Evolutionary conservation across 345 rosid species (phyloP), one percentile per base, ranked within the genome.

Genomic region (Erucastrum elatum): DNA sequence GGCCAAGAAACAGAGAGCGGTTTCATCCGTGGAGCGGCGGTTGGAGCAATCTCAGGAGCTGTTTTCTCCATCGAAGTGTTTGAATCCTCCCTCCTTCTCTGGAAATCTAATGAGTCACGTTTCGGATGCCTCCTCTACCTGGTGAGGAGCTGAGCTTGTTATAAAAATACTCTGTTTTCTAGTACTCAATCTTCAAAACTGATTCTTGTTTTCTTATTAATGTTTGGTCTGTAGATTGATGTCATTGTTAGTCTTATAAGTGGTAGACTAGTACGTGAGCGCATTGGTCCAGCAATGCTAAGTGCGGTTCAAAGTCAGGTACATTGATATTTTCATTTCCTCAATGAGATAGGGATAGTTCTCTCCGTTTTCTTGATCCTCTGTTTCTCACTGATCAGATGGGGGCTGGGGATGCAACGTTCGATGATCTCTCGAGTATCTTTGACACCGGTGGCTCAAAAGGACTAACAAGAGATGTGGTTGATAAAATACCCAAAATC

Each of bases 1-100:
- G 99, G 99, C 64, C 99, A 96, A 84, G 99, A 96, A 83, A 96
- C 99, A 0, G 99, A 96, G 78, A 96, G 98, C 79, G 99, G 99
- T 6, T 96, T 96, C 71, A 87, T 96, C 60, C 76, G 99, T 74
- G 99, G 99, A 49, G 98, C 99, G 2, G 98, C 98, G 0, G 87
- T 96, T 65, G 99, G 99, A 35, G 99, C 99, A 12, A 96, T 96
- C 64, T 96, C 99, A 41, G 99, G 99, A 68, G 99, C 99, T 66
- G 99, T 96, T 85, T 96, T 90, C 85, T 96, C 99, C 0, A 93
- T 96, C 31, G 99, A 96, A 83, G 99, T 96, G 63, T 96, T 96
- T 34, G 99, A 96, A 84, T 93, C 99, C 35, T 96, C 99, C 35
- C 91, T 91, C 70, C 84, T 89, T 75, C 96, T 96, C 41, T 96